Evolutionary conservation across 2,329 filamentous ascomycete genomes (phyloP), one percentile per base, ranked within the genome.

Genomic region (Xylariales sp.): DNA sequence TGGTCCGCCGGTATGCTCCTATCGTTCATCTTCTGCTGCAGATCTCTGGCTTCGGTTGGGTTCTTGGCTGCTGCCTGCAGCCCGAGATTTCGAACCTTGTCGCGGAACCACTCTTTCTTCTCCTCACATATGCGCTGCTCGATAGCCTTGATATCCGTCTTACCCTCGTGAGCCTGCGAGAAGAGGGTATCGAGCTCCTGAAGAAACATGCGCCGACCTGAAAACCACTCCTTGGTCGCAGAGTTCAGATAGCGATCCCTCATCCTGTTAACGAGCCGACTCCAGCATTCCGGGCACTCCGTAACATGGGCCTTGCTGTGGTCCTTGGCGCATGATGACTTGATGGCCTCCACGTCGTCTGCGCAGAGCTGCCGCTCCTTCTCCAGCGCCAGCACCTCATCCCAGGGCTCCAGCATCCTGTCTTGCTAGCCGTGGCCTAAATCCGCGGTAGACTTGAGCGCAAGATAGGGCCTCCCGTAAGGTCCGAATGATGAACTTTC

Each of bases 71-170:
- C 53, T n/a, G 44, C 38, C n/a, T 49, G 49, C 7, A 59, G 46
- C 8, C 49, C 46, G 7, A 59, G 33, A 20, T 44, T 52, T 29
- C 48, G 49, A 30, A 51, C 42, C 40, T 47, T 57, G 38, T 52
- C 69, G 38, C 69, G 65, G 40, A 76, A 74, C 73, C 75, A 78
- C 10, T 65, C 64, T 42, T 66, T 64, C 49, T 74, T 74, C 51
- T 77, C 73, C 19, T 65, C 65, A 8, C 62, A 59, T 47, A 79
- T 67, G 42, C 67, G 66, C 16, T 64, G 61, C 46, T 78, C 73
- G 28, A 79, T 66, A 14, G 52, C 56, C 29, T 61, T 57, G 11
- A 76, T 54, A 36, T 63, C 61, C n/a, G 61, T 51, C 30, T 64
- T 63, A 45, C 63, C 56, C 13, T 62, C 56, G 46, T 65, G 67